A percentile compares a stretch with the other conserved stretches of the same genome.
These are phyloP conservation scores for Corymbia maculata DNA, from an alignment of 345 rosid genomes.

Conservation along the genomic window DNA sequence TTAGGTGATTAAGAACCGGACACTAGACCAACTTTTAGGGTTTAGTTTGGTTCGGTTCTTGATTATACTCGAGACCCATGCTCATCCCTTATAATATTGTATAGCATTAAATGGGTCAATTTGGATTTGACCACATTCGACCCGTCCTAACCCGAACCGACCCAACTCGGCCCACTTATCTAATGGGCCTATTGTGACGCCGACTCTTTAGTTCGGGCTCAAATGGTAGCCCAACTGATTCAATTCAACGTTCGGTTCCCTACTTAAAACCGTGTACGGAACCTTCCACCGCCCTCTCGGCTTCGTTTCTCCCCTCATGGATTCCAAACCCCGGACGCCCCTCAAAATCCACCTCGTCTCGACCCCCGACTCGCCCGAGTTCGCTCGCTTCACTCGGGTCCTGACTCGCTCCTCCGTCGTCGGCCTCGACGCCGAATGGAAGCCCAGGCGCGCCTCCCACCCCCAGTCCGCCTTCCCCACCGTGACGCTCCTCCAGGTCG, in stretches of 20 bases:
- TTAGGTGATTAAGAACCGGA: neutral
- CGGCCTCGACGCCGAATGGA: slow-evolving; percentile 91
- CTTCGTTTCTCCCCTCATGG: neutral
- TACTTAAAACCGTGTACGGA: neutral
- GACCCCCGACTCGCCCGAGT: slow-evolving; percentile 61
- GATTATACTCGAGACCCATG: rapidly evolving
- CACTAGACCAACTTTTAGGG: neutral
- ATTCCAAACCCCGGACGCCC: neutral
- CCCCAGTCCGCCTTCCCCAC: slow-evolving; percentile 40
- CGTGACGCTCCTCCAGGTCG: slow-evolving; percentile 75
- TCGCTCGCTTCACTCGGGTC: slow-evolving; percentile 37
- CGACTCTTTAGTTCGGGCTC: neutral
- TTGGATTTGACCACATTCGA: neutral
- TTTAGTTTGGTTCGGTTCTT: neutral
- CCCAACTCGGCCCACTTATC: rapidly evolving
- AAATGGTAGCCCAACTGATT: neutral
- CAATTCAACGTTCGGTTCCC: neutral
- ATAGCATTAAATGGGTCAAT: neutral
- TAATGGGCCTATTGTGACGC: neutral
- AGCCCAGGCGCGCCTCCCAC: slow-evolving; percentile 25
- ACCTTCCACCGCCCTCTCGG: neutral
- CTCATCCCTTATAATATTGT: neutral
- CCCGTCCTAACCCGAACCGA: neutral
- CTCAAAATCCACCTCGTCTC: slow-evolving; percentile 37
- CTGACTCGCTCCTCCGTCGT: slow-evolving; percentile 53